phyloP scores from a whole-genome alignment of 139 green algal genomes.

The Diplosphaera chodatii region DNA sequence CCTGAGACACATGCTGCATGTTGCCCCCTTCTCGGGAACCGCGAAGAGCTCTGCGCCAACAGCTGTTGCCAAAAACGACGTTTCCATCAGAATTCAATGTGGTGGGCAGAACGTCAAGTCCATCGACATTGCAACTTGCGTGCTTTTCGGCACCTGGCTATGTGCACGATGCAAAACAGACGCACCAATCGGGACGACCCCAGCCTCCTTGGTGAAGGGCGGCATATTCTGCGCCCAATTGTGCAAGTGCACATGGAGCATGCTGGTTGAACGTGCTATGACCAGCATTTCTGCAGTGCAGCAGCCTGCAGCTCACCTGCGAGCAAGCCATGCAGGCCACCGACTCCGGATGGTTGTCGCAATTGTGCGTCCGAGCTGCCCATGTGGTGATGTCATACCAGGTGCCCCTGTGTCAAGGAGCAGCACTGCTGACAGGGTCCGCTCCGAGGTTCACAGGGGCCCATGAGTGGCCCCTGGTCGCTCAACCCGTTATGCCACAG shows the following conservation, averaged over 20 bases:
- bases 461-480: too few species aligned
- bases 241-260: too few species aligned
- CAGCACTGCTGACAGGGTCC: too few species aligned
- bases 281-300: too few species aligned
- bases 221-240: conserved; percentile 2
- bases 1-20: conserved; percentile 14
- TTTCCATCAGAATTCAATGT: too few species aligned
- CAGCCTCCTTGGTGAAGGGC: background rate
- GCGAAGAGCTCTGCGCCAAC: conserved; percentile 4
- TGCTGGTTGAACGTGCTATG: too few species aligned
- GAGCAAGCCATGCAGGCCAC: conserved; percentile 15
- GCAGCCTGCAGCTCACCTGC: background rate
- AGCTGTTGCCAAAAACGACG: background rate
- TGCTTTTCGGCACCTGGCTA: background rate
- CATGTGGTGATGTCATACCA: conserved; percentile 12
- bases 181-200: conserved; percentile 10
- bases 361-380: conserved; percentile 7
- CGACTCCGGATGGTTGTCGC: background rate
- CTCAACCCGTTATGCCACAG: background rate
- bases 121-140: too few species aligned
- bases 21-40: background rate
- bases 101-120: too few species aligned
- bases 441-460: too few species aligned
- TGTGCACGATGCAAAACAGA: background rate
- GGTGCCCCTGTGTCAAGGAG: conserved; percentile 2